Evolutionary conservation across 805 yeast genomes (phyloP).

Genomic region (Pichia eremophila): DNA sequence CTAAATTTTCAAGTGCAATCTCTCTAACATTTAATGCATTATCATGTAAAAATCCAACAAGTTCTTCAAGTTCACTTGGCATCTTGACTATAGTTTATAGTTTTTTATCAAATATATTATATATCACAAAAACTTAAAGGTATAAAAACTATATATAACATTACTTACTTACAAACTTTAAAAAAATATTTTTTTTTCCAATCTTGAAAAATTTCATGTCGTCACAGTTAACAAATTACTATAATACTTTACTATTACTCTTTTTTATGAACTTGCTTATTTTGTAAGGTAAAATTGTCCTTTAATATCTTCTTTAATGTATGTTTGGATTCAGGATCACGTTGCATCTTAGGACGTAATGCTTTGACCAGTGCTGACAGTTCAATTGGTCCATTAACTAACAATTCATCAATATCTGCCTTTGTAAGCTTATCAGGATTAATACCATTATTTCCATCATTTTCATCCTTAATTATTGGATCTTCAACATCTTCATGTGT

Average conservation of each 20-base stretch:
- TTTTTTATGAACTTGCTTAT: conserved; percentile 23
- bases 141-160: no score
- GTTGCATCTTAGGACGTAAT: conserved; percentile 52
- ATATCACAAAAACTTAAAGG: no score
- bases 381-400: conserved; percentile 42
- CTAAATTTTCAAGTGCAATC: conserved; percentile 76
- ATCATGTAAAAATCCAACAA: conserved; percentile 75
- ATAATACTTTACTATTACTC: background rate
- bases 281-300: conserved; percentile 22
- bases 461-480: background rate
- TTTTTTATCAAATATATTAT: no score
- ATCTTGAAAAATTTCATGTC: background rate
- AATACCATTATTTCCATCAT: background rate
- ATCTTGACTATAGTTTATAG: background rate
- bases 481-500: conserved; percentile 12
- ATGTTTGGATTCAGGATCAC: conserved; percentile 54
- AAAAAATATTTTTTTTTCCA: background rate
- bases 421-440: conserved; percentile 34
- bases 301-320: conserved; percentile 38
- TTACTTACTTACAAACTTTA: no score
- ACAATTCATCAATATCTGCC: conserved; percentile 59
- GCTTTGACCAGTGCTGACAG: conserved; percentile 50
- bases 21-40: conserved; percentile 72
- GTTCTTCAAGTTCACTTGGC: conserved; percentile 23
- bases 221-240: no score